Percentiles rank a stretch among this genome's conserved stretches.
Evolutionary conservation across 306 rosid genomes (phyloP).

Genomic region (Castanea mollissima): DNA sequence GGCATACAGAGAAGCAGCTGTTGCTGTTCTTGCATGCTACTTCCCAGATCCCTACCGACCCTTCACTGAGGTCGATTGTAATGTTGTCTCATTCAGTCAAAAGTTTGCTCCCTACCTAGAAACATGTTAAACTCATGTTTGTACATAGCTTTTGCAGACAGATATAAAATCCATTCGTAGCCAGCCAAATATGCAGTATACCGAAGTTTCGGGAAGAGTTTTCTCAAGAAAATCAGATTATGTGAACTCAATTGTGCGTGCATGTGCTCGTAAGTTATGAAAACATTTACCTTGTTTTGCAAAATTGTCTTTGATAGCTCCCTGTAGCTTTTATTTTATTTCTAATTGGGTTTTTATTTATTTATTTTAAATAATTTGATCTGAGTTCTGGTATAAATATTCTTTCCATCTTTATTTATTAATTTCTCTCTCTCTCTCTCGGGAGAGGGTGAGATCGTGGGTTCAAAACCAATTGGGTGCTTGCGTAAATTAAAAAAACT

Average conservation of each 20-base stretch:
- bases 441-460: too few species aligned
- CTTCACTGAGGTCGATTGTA: conserved; percentile 54
- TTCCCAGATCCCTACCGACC: conserved; percentile 81
- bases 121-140: conserved; percentile 25
- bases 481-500: too few species aligned
- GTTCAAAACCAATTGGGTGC: too few species aligned
- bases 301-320: conserved; percentile 17
- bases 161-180: conserved; percentile 77
- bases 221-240: conserved; percentile 83
- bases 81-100: conserved; percentile 18
- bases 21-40: conserved; percentile 89
- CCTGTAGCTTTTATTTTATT: neutral
- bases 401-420: neutral
- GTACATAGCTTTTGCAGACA: conserved; percentile 62
- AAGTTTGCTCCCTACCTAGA: conserved; percentile 9
- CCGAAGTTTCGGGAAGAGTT: conserved; percentile 66
- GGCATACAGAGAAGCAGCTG: conserved; percentile 98
- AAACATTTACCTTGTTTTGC: conserved; percentile 18
- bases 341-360: too few species aligned
- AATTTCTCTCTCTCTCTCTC: neutral
- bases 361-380: neutral
- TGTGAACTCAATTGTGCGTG: conserved; percentile 76
- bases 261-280: conserved; percentile 93
- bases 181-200: conserved; percentile 79
- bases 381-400: neutral